Percentiles rank a stretch among this genome's conserved stretches.
These are phyloP conservation scores for Ophiostoma perfectum DNA, from an alignment of 2,329 filamentous ascomycete species.

Conservation along the genomic window DNA sequence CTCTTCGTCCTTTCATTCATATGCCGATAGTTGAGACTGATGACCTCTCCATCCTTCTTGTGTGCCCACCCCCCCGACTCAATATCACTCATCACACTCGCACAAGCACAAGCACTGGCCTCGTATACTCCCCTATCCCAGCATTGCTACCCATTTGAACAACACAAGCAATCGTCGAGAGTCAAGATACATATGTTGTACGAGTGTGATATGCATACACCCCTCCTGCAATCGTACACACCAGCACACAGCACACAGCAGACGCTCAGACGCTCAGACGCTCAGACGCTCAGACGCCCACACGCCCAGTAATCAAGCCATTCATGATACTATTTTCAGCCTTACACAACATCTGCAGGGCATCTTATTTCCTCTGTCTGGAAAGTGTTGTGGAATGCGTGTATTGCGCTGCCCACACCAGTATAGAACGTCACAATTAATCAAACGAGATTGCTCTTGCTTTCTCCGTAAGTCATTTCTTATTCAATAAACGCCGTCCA, in stretches of 20 bases:
- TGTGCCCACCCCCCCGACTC: background rate
- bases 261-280: slow-evolving; percentile 8
- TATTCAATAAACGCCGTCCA: background rate
- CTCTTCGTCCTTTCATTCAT: background rate
- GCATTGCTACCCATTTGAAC: too few species aligned
- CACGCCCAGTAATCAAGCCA: background rate
- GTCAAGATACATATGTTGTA: background rate
- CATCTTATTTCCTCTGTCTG: slow-evolving; percentile 15
- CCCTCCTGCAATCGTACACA: background rate
- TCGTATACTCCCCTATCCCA: slow-evolving; percentile 11
- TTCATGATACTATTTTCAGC: slow-evolving; percentile 1
- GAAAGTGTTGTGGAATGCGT: background rate
- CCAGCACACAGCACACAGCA: background rate
- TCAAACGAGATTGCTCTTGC: background rate
- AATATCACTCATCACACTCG: slow-evolving; percentile 18
- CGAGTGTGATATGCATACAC: background rate
- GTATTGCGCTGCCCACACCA: background rate
- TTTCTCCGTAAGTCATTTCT: too few species aligned
- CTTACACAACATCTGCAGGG: slow-evolving; percentile 20
- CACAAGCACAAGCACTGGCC: slow-evolving; percentile 5
- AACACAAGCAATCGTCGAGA: background rate
- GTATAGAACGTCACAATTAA: background rate
- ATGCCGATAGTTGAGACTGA: slow-evolving; percentile 9
- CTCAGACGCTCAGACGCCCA: background rate
- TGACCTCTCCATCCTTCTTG: background rate